Base-by-base conservation (phyloP, 768 basidiomycete species). In the Zangia roseola region DNA sequence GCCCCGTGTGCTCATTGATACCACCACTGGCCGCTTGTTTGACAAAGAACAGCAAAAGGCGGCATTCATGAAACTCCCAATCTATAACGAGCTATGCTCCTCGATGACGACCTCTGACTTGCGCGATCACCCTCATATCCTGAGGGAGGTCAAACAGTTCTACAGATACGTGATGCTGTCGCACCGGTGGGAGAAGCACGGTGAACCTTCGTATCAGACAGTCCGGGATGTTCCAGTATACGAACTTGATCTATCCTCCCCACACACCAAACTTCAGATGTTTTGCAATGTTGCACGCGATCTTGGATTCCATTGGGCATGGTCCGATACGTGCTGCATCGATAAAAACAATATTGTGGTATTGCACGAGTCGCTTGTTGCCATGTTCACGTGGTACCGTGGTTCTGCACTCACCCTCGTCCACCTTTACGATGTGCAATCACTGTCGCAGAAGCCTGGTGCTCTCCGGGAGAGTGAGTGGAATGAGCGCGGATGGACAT, bases 301-400 rank as follows among this genome's bases (percentile, higher is more conserved):
- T 25, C 25, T 49, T 14, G 47, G 48, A 0, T 58, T 49, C 26
- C 19, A 3, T 6, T 58, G 55, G 51, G 54, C 36, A n/a, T 57
- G 56, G 55, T 20, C 19, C 1, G 56, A 57, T 16, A 57, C 54
- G 0, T 55, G 41, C 17, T 53, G 53, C 24, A 16, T 55, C 0
- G 24, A 53, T 6, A 10, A 19, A 14, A 6, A 12, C 2, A 5
- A 41, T 17, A 30, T 28, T 1, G 43, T 41, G 16, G 52, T 47
- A 6, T 19, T 38, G n/a, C 41, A 54, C 20, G 55, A 58, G 20
- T 53, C 56, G 1, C n/a, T 58, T n/a, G 48, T 54, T 4, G 44
- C 54, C 8, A 49, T 55, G 53, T 55, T 55, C 40, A 40, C 20
- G 0, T 55, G 52, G 54, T 31, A 31, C 13, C 30, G 28, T 28